phyloP scores from a whole-genome alignment of 352 stramenopile species.

The Vaucheria bursata region DNA sequence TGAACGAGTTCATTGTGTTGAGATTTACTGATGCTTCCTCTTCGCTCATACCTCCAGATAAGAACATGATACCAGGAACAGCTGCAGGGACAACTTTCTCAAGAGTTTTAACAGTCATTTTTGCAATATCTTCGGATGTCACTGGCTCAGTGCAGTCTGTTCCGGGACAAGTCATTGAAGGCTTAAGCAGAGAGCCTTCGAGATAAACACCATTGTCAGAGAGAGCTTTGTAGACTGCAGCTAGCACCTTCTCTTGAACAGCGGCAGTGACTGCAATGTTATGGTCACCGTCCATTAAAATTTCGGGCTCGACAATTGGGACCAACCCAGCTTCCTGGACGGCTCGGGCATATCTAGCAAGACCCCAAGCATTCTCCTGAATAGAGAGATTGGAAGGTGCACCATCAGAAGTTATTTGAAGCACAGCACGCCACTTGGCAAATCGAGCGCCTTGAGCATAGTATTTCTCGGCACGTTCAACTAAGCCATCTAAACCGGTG shows the following conservation, averaged over 20 bases:
- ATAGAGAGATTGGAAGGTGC: conserved; percentile 49
- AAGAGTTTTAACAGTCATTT: conserved; percentile 55
- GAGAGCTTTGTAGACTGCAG: conserved; percentile 59
- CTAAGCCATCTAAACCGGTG: conserved; percentile 56
- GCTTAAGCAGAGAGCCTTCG: conserved; percentile 63
- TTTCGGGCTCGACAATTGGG: conserved; percentile 65
- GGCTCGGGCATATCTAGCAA: conserved; percentile 56
- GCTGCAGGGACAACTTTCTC: conserved; percentile 55
- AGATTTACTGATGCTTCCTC: conserved; percentile 59
- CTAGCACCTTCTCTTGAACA: conserved; percentile 60
- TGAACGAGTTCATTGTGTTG: conserved; percentile 58
- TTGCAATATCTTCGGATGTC: conserved; percentile 53
- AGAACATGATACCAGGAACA: conserved; percentile 57
- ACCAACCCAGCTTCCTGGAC: conserved; percentile 62
- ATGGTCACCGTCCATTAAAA: conserved; percentile 62
- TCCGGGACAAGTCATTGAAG: conserved; percentile 59
- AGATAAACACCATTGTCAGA: conserved; percentile 59
- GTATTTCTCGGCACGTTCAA: conserved; percentile 59
- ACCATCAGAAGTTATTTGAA: conserved; percentile 54
- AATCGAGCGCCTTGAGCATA: conserved; percentile 58
- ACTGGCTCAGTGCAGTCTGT: conserved; percentile 52
- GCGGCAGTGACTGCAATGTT: conserved; percentile 56
- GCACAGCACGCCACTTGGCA: conserved; percentile 63
- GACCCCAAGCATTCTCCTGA: conserved; percentile 50
- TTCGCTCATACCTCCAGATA: conserved; percentile 59